Evolutionary conservation across 441 rosid genomes (phyloP).

Genomic region (Adansonia madagascariensis): DNA sequence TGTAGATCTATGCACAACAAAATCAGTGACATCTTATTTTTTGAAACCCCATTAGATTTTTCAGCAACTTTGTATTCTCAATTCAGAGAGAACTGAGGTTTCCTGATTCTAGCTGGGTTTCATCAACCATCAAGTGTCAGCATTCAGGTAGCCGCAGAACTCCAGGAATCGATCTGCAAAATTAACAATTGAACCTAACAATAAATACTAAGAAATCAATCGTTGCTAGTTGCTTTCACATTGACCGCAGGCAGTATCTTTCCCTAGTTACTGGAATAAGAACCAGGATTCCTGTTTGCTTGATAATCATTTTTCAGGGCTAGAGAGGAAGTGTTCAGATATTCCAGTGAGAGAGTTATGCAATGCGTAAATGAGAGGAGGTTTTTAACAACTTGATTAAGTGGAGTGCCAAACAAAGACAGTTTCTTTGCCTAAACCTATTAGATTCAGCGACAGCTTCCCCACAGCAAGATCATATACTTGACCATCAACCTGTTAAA

Average conservation of each 20-base stretch:
- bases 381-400: constrained; percentile 50
- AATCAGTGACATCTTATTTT: constrained; percentile 53
- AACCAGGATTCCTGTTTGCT: constrained; percentile 54
- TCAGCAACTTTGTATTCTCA: constrained; percentile 71
- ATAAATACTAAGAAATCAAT: background rate
- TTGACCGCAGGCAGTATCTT: background rate
- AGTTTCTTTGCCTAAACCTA: constrained; percentile 66
- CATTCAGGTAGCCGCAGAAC: constrained; percentile 82
- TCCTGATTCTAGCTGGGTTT: constrained; percentile 73
- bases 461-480: constrained; percentile 76
- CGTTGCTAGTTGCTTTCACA: background rate
- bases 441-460: constrained; percentile 84
- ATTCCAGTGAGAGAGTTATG: constrained; percentile 65
- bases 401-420: constrained; percentile 63
- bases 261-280: background rate
- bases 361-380: constrained; percentile 69
- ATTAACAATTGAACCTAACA: constrained; percentile 18
- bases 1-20: too few relatives aligned
- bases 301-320: constrained; percentile 85
- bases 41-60: constrained; percentile 65
- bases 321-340: constrained; percentile 65
- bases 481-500: constrained; percentile 72
- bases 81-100: constrained; percentile 73
- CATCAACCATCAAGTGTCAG: constrained; percentile 73
- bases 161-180: constrained; percentile 67